Evolutionary conservation across 495 filamentous ascomycete genomes (phyloP), one percentile per base, ranked within the genome.

Genomic region (Xylaria castorea): DNA sequence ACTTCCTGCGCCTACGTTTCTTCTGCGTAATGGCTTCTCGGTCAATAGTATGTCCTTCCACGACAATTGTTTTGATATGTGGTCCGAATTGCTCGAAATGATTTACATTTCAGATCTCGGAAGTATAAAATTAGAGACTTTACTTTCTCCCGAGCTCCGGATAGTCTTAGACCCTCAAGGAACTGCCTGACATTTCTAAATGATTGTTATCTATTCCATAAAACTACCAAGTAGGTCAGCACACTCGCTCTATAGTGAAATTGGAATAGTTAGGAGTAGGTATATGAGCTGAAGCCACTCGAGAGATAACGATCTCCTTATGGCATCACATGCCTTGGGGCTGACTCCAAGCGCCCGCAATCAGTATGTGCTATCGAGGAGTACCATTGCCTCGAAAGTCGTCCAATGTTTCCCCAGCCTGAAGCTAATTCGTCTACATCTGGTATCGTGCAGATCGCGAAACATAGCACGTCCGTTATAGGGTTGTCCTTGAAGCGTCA

Each of bases 391-490:
- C 46, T 53, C 7, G 38, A 51, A 30, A 25, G 68, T 25, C 14
- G 48, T 65, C 69, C 32, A 51, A 65, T 55, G 14, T 40, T 53
- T 40, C 38, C 46, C 58, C 30, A 42, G 66, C 55, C 20, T 64
- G 46, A 55, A 53, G 34, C 58, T 32, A 32, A 36, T 55, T 34
- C 50, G 66, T 16, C 22, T 68, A 8, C n/a, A 38, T 40, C 58
- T 32, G 46, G 36, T 32, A 50, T 65, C 9, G 58, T 65, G 50
- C 61, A 71, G 46, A 44, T 71, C 36, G 60, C 69, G 42, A 65
- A 50, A 71, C 46, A 40, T 36, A 42, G 34, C 27, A 53, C 46
- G 55, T 32, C 68, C 12, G 18, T 40, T 53, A 57, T 62, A 70
- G 27, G 46, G 20, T 53, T 42, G 12, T 64, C 34, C 40, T 51